Evolutionary conservation across 768 basidiomycete species (phyloP), one percentile per base, ranked within the genome.

Genomic region (Leccinum aurantiacum): DNA sequence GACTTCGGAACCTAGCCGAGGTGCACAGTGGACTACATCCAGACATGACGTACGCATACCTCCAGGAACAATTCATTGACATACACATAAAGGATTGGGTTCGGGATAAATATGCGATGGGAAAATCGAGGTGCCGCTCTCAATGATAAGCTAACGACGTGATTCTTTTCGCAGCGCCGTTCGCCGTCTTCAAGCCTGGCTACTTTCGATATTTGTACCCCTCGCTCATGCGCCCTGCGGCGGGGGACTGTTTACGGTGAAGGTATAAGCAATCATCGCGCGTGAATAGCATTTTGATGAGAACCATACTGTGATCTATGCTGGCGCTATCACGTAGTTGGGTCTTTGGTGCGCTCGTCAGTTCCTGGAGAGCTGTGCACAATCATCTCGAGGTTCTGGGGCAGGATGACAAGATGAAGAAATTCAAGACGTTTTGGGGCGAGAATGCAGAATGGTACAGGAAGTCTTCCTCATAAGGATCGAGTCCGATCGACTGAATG

Each of bases 311-410:
- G 5, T 10, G 0, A 15, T 9, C 6, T 46, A 19, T 8, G 1
- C 13, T 60, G 35, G 64, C 10, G 10, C 5, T 13, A 22, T 25
- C 14, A 2, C 6, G 14, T 44, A 75, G 74, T 5, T 79, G 78
- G 77, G 69, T 78, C 13, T 72, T 70, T 14, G 77, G 79, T 13
- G 77, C 54, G 64, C 67, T 79, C 6, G 72, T 78, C 51, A 72
- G 74, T 22, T 71, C 74, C 7, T 76, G 73, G 71, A 67, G 71
- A 10, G 74, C 73, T 0, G 74, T 77, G 8, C 56, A 70, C 31
- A 61, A 68, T 17, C 66, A 71, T 29, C 61, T 71, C 24, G 53
- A 60, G 14, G 22, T 54, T 54, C 56, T 58, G 57, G 41, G 25
- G 17, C 61, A 67, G n/a, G 6, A n/a, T 15, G 25, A 62, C 14